Evolutionary conservation across 345 rosid genomes (phyloP), one percentile per base, ranked within the genome.

Genomic region (Bretschneidera sinensis): DNA sequence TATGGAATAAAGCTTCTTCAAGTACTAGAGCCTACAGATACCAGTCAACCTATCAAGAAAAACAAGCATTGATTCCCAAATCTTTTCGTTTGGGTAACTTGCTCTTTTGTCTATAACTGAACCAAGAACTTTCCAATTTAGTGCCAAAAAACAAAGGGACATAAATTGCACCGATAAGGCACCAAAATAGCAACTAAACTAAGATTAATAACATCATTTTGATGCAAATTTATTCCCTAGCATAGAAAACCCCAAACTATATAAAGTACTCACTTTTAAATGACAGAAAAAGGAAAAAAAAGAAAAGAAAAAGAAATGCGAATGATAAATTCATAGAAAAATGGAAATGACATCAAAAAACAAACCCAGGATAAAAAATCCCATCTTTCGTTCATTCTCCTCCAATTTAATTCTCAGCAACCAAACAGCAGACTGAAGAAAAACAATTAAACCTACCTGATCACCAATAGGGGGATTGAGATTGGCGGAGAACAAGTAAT

Each of bases 391-490:
- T 45, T 21, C 21, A 18, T 24, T 14, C 31, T 17, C 23, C 16
- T 9, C 21, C 22, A 45, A 8, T 56, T 57, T 54, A 6, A 6
- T 35, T 48, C 63, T 51, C 52, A 66, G 25, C 45, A 62, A 57
- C 16, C 33, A 62, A 62, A 59, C 11, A 53, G 17, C 19, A 21
- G 17, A 68, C 17, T 16, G 61, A 60, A 25, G 19, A 28, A 35
- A 23, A 48, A 43, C 43, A 48, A 20, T 13, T 13, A 45, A 24
- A 17, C 21, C 33, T 28, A 84, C 89, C 87, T 74, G 58, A 55
- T 79, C 54, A 48, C 15, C 48, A 25, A 84, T 77, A 17, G 91
- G 91, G 2, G 88, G 85, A 58, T 88, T 85, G 51, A 88, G 85
- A 65, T 88, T 83, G 19, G 76, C 58, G 21, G 82, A 78, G 69